phyloP scores from a whole-genome alignment of 78 protist genomes.

The Dictyostelium citrinum region DNA sequence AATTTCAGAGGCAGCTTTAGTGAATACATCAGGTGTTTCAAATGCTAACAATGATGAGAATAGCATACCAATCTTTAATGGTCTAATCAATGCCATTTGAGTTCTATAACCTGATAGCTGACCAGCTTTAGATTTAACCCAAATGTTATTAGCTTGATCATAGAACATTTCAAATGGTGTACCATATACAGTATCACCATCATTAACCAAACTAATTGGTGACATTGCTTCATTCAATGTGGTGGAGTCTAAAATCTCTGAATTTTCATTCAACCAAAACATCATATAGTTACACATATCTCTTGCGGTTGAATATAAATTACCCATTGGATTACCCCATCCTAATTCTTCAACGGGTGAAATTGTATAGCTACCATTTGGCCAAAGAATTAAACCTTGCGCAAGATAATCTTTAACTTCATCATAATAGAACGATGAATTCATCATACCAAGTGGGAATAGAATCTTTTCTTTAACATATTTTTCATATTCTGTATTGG shows the following conservation, averaged over 20 bases:
- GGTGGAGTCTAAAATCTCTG: conserved; percentile 2
- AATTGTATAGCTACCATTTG: conserved; percentile 21
- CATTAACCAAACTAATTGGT: conserved; percentile 18
- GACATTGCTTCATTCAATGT: conserved; percentile 45
- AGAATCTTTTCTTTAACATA: conserved; percentile 30
- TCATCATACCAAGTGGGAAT: conserved; percentile 44
- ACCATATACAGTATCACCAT: conserved; percentile 60
- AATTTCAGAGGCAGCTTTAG: conserved; percentile 30
- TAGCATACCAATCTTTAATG: conserved; percentile 35
- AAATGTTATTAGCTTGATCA: conserved; percentile 3
- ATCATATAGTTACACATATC: conserved; percentile 49
- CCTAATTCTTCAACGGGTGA: conserved; percentile 3
- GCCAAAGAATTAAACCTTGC: background rate
- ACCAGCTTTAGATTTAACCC: conserved; percentile 63
- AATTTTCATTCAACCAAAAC: conserved; percentile 24
- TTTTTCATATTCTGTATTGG: conserved; percentile 1
- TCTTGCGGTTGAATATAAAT: conserved; percentile 20
- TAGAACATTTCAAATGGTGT: conserved; percentile 78
- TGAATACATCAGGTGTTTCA: conserved; percentile 30
- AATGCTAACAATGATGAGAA: conserved; percentile 10
- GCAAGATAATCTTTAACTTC: conserved; percentile 21
- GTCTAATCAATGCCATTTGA: conserved; percentile 24
- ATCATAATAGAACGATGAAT: conserved; percentile 15
- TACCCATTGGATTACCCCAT: conserved; percentile 69
- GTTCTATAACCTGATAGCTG: conserved; percentile 1